A percentile compares a stretch with the other conserved stretches of the same genome.
phyloP scores from a whole-genome alignment of 2,329 filamentous ascomycete species.

The Plenodomus tracheiphilus region DNA sequence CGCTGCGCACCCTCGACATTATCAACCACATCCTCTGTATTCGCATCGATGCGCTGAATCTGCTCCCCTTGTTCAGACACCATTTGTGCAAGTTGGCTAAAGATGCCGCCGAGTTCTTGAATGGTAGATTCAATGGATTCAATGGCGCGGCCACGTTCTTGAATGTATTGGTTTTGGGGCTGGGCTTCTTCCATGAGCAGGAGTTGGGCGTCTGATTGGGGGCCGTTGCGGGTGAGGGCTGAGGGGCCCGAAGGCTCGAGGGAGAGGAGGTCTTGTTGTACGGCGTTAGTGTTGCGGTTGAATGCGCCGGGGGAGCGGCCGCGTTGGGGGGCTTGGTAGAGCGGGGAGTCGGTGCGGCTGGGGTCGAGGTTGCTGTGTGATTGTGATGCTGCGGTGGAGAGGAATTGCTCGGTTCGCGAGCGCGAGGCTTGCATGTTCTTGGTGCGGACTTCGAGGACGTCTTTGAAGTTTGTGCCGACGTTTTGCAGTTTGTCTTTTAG shows the following conservation, averaged over 20 bases:
- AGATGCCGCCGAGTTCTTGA: constrained; percentile 86
- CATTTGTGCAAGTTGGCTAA: constrained; percentile 94
- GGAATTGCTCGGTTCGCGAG: constrained; percentile 93
- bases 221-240: constrained; percentile 50
- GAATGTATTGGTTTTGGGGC: constrained; percentile 83
- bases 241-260: constrained; percentile 68
- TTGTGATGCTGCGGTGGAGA: constrained; percentile 83
- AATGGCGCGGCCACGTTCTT: constrained; percentile 91
- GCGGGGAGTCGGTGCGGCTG: constrained; percentile 76
- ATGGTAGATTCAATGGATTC: constrained; percentile 97
- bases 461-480: constrained; percentile 94
- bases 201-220: constrained; percentile 80
- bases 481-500: constrained; percentile 90
- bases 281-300: constrained; percentile 49
- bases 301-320: constrained; percentile 59
- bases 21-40: constrained; percentile 96
- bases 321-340: constrained; percentile 78
- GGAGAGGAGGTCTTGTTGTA: constrained; percentile 70
- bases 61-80: constrained; percentile 96
- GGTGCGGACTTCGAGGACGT: constrained; percentile 91
- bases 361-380: constrained; percentile 63
- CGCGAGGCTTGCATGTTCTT: constrained; percentile 97
- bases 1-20: constrained; percentile 97
- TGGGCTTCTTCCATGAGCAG: constrained; percentile 88
- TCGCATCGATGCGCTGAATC: constrained; percentile 96